Conservation (phyloP, 179 eudicot species). For the Spergularia azorica region DNA sequence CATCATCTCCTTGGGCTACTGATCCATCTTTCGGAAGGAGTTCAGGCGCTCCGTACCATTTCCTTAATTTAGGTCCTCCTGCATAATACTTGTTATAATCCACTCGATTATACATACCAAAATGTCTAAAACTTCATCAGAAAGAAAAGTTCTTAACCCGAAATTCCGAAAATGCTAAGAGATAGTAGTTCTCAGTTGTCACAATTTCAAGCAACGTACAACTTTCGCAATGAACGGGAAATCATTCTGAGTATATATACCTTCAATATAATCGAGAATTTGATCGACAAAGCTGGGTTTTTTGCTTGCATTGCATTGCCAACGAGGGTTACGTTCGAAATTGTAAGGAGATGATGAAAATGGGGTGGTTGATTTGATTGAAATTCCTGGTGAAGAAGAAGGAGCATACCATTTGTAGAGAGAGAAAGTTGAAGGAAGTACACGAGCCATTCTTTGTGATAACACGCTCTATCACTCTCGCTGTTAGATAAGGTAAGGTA, state of each 20-base stretch:
- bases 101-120: too few relatives aligned
- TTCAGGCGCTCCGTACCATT: slow-evolving; percentile 99
- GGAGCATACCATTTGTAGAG: slow-evolving; percentile 25
- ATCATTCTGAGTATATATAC: too few relatives aligned
- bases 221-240: too few relatives aligned
- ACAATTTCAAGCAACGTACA: too few relatives aligned
- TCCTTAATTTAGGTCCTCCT: slow-evolving; percentile 97
- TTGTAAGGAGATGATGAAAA: too few relatives aligned
- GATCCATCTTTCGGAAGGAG: slow-evolving; percentile 71
- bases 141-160: too few relatives aligned
- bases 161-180: too few relatives aligned
- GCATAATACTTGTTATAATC: slow-evolving; percentile 1
- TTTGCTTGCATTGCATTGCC: slow-evolving; percentile 47
- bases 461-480: background rate
- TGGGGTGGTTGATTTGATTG: background rate
- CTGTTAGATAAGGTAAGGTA: background rate
- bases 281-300: slow-evolving; percentile 71
- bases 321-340: slow-evolving; percentile 1
- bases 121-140: too few relatives aligned
- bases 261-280: slow-evolving; percentile 95
- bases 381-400: slow-evolving; percentile 10
- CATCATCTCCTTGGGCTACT: slow-evolving; percentile 44
- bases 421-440: slow-evolving; percentile 37
- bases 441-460: background rate
- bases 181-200: too few relatives aligned